Evolutionary conservation across 305 asterid genomes (phyloP).

Genomic region (Fraxinus albicans): DNA sequence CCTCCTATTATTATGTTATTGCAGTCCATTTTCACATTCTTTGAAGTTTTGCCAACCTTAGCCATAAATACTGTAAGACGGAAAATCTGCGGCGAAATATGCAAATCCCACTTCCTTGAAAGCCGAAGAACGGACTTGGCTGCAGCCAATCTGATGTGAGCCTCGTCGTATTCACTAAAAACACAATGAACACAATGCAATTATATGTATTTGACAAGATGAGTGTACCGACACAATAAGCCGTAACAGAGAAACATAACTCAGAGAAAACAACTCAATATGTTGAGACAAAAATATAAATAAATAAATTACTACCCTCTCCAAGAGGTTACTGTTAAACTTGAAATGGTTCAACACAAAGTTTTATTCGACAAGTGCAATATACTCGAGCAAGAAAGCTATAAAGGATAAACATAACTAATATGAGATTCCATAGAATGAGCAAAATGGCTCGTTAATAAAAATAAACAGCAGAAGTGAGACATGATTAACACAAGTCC

Average conservation of each 20-base stretch:
- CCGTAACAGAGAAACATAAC: background rate
- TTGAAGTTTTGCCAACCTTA: constrained; percentile 54
- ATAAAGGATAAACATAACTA: background rate
- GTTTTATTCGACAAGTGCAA: background rate
- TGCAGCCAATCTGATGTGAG: constrained; percentile 71
- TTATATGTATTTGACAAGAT: background rate
- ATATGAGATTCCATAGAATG: background rate
- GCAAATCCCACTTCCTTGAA: constrained; percentile 93
- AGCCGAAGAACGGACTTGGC: constrained; percentile 85
- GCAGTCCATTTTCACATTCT: background rate
- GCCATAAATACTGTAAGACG: constrained; percentile 60
- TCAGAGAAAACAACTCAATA: background rate
- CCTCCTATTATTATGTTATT: constrained; percentile 13
- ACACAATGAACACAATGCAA: constrained; percentile 12
- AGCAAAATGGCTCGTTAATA: background rate
- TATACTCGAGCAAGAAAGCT: background rate
- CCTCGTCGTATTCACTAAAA: constrained; percentile 65
- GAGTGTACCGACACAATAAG: constrained; percentile 1
- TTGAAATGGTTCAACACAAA: background rate
- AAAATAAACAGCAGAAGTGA: background rate
- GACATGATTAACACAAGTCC: background rate
- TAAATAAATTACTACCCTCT: background rate
- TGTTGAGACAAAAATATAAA: background rate
- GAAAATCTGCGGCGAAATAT: constrained; percentile 72
- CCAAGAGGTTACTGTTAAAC: background rate